Percentiles rank a stretch among this genome's conserved stretches.
phyloP scores from a whole-genome alignment of 1,284 basidiomycete species.

The Moesziomyces parantarcticus region DNA sequence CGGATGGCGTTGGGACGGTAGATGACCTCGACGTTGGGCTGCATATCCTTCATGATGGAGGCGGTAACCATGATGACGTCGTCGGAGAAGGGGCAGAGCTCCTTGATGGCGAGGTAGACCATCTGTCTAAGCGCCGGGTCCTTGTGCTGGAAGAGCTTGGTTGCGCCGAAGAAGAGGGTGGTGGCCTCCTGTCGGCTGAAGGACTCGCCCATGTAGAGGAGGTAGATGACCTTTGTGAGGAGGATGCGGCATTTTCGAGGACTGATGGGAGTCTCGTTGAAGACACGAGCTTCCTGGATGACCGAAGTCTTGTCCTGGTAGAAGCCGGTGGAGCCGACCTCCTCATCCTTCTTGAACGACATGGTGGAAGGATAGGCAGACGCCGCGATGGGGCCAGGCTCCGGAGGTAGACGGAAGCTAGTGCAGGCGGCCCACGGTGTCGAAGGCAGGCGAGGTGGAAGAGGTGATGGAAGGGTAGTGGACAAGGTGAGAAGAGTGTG shows the following conservation, averaged over 20 bases:
- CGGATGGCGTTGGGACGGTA: conserved; percentile 98
- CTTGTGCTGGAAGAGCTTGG: conserved; percentile 99
- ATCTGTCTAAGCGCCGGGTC: conserved; percentile 96
- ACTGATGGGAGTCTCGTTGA: conserved; percentile 96
- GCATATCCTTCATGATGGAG: conserved; percentile 99
- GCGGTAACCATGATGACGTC: conserved; percentile 99
- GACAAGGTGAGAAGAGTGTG: background rate
- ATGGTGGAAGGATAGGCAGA: conserved; percentile 30
- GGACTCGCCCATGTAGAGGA: conserved; percentile 94
- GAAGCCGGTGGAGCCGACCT: conserved; percentile 60
- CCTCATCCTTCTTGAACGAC: conserved; percentile 68
- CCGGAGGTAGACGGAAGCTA: conserved; percentile 6
- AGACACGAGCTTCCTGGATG: conserved; percentile 92
- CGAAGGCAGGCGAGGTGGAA: conserved; percentile 4
- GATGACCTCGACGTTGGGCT: conserved; percentile 97
- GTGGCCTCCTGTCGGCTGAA: conserved; percentile 97
- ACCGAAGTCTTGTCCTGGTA: conserved; percentile 68
- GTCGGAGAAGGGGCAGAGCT: conserved; percentile 93
- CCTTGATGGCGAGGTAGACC: conserved; percentile 99
- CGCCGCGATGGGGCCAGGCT: conserved; percentile 5
- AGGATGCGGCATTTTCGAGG: conserved; percentile 92
- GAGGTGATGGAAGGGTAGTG: background rate
- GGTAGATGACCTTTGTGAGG: conserved; percentile 94
- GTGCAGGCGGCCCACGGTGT: conserved; percentile 13
- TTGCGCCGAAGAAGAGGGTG: conserved; percentile 97